A percentile compares a stretch with the other conserved stretches of the same genome.
Conservation (phyloP, 2,329 filamentous ascomycete species). For the Colletotrichum sansevieriae region DNA sequence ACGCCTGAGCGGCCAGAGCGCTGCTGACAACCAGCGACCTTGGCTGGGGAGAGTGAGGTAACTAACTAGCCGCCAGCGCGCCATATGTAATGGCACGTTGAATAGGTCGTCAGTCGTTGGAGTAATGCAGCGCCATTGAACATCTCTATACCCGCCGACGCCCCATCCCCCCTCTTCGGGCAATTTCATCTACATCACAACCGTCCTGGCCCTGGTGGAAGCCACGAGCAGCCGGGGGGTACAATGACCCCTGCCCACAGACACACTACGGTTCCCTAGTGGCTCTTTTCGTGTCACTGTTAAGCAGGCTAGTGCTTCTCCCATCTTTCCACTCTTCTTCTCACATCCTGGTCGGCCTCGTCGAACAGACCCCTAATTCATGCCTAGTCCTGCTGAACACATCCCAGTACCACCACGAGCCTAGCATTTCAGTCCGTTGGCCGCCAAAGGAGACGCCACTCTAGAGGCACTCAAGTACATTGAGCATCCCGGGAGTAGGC, state of each 20-base stretch:
- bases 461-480: slow-evolving; percentile 1
- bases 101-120: slow-evolving; percentile 30
- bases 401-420: slow-evolving; percentile 40
- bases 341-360: slow-evolving; percentile 28
- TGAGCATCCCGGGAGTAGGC: slow-evolving; percentile 43
- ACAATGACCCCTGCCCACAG: slow-evolving; percentile 43
- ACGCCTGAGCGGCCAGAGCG: slow-evolving; percentile 34
- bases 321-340: slow-evolving; percentile 49
- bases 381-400: slow-evolving; percentile 43
- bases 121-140: slow-evolving; percentile 47
- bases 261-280: slow-evolving; percentile 43
- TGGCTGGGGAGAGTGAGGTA: slow-evolving; percentile 30
- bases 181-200: slow-evolving; percentile 60
- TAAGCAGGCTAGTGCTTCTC: slow-evolving; percentile 46
- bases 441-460: slow-evolving; percentile 42
- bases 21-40: slow-evolving; percentile 21
- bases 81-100: slow-evolving; percentile 48
- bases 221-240: slow-evolving; percentile 36
- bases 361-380: slow-evolving; percentile 49
- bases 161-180: slow-evolving; percentile 51
- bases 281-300: slow-evolving; percentile 47
- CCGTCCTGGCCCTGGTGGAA: slow-evolving; percentile 49
- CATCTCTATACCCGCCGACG: slow-evolving; percentile 44
- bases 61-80: slow-evolving; percentile 34
- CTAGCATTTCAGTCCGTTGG: slow-evolving; percentile 42